Evolutionary conservation across 352 stramenopile genomes (phyloP).

Genomic region (Phytopythium mirpurense): DNA sequence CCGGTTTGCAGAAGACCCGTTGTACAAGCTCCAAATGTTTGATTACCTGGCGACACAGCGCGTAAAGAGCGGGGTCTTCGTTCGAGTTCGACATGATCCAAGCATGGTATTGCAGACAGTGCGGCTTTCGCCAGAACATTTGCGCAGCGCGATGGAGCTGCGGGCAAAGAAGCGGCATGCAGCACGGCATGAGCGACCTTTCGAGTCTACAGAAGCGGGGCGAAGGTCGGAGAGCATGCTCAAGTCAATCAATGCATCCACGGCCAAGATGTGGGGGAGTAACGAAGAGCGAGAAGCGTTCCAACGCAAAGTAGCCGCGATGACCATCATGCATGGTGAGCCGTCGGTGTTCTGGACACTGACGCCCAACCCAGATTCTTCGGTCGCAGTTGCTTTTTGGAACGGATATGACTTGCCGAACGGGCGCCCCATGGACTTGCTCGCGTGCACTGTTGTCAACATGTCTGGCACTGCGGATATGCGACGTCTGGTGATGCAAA

Average conservation of each 20-base stretch:
- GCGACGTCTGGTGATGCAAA: not conserved
- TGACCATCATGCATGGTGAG: conserved; percentile 13
- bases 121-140: not conserved
- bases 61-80: conserved; percentile 15
- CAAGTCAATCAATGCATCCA: conserved; percentile 9
- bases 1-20: conserved; percentile 15
- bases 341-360: conserved; percentile 25
- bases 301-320: conserved; percentile 11
- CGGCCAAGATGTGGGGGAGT: conserved; percentile 20
- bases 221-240: not conserved
- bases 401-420: conserved; percentile 8
- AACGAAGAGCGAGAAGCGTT: conserved; percentile 20
- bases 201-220: not conserved
- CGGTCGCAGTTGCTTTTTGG: conserved; percentile 18
- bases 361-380: conserved; percentile 20
- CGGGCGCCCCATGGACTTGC: conserved; percentile 4
- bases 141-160: not conserved
- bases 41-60: conserved; percentile 11
- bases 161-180: not conserved
- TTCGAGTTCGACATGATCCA: conserved; percentile 15
- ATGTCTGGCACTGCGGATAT: conserved; percentile 1
- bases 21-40: conserved; percentile 26
- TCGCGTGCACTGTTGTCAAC: conserved; percentile 2
- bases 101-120: no score
- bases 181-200: not conserved